Evolutionary conservation across 306 rosid species (phyloP).

Genomic region (Malus sylvestris): DNA sequence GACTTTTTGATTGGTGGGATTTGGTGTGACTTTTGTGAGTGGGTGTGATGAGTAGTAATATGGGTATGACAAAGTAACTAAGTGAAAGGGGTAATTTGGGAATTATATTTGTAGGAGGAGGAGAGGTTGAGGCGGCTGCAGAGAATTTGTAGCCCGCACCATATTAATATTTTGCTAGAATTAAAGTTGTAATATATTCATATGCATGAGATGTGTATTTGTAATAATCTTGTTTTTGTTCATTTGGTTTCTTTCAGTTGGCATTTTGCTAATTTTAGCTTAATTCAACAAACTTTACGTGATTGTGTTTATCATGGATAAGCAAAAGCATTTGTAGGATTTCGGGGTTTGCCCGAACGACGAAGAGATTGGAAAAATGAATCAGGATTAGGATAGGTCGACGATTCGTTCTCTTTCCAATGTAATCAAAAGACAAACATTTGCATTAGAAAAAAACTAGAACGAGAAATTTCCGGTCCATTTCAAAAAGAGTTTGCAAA

Average conservation of each 20-base stretch:
- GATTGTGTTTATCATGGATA: not conserved
- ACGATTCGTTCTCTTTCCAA: not conserved
- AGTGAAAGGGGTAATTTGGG: not conserved
- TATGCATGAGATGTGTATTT: slow-evolving; percentile 1
- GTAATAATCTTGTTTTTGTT: not conserved
- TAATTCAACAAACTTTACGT: not conserved
- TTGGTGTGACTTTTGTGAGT: not conserved
- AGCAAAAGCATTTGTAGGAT: not conserved
- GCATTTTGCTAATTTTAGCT: not conserved
- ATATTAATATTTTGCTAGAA: slow-evolving; percentile 17
- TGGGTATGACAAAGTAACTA: not conserved
- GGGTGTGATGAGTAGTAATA: not conserved
- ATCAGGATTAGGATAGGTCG: not conserved
- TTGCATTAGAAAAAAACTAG: not conserved
- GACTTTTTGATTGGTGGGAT: slow-evolving; percentile 10
- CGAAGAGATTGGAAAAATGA: too few species aligned
- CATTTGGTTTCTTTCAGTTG: slow-evolving; percentile 17
- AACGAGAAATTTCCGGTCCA: not conserved
- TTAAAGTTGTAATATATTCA: slow-evolving; percentile 6
- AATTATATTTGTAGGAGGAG: slow-evolving; percentile 14
- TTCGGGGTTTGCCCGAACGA: too few species aligned
- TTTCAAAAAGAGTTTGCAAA: too few species aligned
- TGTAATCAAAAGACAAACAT: not conserved
- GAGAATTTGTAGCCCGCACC: slow-evolving; percentile 65
- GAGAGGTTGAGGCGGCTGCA: slow-evolving; percentile 63